Evolutionary conservation across 305 asterid genomes (phyloP).

Genomic region (Caryopteris hybrid): DNA sequence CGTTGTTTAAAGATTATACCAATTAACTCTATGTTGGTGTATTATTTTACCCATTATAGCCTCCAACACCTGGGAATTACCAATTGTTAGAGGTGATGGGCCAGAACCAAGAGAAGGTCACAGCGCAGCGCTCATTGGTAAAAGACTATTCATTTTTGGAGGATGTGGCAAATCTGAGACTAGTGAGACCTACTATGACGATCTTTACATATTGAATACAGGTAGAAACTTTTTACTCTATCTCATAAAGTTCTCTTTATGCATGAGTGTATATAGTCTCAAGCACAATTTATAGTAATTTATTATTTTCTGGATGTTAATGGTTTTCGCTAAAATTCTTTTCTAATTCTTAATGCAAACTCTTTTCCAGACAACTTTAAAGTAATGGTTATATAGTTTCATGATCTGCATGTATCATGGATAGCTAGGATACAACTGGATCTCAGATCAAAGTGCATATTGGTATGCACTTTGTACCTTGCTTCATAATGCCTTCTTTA

Average conservation of each 20-base stretch:
- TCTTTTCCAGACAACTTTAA: not conserved
- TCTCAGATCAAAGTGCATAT: constrained; percentile 48
- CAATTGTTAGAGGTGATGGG: constrained; percentile 78
- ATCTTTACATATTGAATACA: constrained; percentile 82
- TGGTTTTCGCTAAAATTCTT: not conserved
- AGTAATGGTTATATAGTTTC: not conserved
- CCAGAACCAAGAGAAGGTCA: constrained; percentile 99
- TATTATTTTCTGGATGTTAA: not conserved
- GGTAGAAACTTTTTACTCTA: constrained; percentile 38
- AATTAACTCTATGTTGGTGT: constrained; percentile 5
- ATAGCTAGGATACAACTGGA: not conserved
- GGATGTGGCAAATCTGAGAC: constrained; percentile 81
- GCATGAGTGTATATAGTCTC: not conserved
- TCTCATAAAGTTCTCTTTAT: not conserved
- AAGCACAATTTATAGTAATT: not conserved
- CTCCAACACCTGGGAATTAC: constrained; percentile 73
- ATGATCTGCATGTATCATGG: not conserved
- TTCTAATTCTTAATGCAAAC: not conserved
- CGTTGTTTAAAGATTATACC: constrained; percentile 8
- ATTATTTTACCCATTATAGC: constrained; percentile 37
- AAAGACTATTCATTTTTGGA: constrained; percentile 90
- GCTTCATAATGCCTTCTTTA: not conserved
- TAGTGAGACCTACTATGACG: constrained; percentile 78
- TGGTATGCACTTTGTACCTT: constrained; percentile 28
- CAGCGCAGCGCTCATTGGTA: constrained; percentile 91